These are phyloP conservation scores for Ocimum tenuiflorum DNA, from an alignment of 257 asterid species.

Conservation along the genomic window DNA sequence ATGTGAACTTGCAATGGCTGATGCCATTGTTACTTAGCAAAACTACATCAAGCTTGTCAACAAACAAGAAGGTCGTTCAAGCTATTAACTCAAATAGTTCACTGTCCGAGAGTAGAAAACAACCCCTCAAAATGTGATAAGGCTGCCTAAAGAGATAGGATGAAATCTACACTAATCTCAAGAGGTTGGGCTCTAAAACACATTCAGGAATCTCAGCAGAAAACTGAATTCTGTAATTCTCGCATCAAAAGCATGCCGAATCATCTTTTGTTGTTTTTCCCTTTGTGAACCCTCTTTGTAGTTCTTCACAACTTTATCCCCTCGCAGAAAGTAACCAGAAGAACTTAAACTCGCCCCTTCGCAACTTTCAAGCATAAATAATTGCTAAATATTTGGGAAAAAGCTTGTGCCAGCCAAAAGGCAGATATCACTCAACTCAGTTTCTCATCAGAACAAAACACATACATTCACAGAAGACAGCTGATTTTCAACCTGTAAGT, in stretches of 20 bases:
- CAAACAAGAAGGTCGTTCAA: not conserved
- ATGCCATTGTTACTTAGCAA: not conserved
- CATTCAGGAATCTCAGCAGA: not conserved
- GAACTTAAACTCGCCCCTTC: not conserved
- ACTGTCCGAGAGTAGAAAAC: not conserved
- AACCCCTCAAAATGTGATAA: not conserved
- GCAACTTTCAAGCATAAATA: not conserved
- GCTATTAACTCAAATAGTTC: not conserved
- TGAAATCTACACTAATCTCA: not conserved
- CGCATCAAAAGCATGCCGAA: not conserved
- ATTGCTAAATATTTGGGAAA: not conserved
- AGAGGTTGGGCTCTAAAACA: not conserved
- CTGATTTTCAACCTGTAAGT: slow-evolving; percentile 70
- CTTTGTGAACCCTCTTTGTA: not conserved
- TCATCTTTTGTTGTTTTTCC: not conserved
- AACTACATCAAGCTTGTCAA: not conserved
- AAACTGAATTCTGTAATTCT: not conserved
- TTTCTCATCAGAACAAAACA: not conserved
- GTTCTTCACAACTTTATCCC: not conserved
- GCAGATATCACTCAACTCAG: not conserved
- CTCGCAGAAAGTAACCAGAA: not conserved
- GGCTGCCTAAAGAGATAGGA: not conserved
- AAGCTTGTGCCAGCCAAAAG: not conserved
- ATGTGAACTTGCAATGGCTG: not conserved
- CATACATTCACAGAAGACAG: slow-evolving; percentile 5